Percentiles rank a stretch among this genome's conserved stretches.
Conservation (phyloP, 2,329 filamentous ascomycete species). For the Colletotrichum spaethianum region DNA sequence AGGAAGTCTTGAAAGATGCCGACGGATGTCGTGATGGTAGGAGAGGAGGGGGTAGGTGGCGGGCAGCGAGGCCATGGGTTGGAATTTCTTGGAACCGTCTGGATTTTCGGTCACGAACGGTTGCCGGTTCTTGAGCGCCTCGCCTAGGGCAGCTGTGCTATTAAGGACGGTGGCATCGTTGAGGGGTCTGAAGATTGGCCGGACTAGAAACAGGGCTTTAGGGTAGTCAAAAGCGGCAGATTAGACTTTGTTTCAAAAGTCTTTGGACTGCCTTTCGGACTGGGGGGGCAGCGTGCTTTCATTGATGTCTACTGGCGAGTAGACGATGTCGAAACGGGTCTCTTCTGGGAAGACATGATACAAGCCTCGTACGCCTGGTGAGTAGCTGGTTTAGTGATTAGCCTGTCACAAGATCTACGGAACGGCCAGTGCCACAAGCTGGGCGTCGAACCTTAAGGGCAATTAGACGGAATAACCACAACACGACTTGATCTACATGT, state of each 20-base stretch:
- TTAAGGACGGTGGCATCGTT: conserved; percentile 9
- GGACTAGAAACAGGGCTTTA: conserved; percentile 17
- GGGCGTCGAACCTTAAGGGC: neutral
- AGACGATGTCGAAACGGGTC: neutral
- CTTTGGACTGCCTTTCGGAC: conserved; percentile 2
- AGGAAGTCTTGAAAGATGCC: conserved; percentile 10
- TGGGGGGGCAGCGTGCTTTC: neutral
- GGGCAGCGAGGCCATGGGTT: conserved; percentile 5
- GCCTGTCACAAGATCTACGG: neutral
- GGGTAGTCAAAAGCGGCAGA: neutral
- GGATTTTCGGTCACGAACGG: conserved; percentile 8
- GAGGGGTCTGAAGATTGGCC: conserved; percentile 12
- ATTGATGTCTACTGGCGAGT: neutral
- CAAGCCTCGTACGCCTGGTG: neutral
- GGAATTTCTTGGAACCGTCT: conserved; percentile 6
- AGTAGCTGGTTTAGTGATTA: neutral
- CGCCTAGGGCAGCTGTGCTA: neutral
- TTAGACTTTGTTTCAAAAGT: conserved; percentile 9
- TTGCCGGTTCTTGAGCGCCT: conserved; percentile 8
- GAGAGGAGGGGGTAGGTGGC: conserved; percentile 23
- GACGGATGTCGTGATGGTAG: neutral
- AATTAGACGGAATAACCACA: neutral
- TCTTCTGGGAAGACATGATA: neutral
- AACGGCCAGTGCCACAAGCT: neutral
- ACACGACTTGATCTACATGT: neutral